Conservation (phyloP, 2,329 filamentous ascomycete genomes). For the Cladosporium sp. region DNA sequence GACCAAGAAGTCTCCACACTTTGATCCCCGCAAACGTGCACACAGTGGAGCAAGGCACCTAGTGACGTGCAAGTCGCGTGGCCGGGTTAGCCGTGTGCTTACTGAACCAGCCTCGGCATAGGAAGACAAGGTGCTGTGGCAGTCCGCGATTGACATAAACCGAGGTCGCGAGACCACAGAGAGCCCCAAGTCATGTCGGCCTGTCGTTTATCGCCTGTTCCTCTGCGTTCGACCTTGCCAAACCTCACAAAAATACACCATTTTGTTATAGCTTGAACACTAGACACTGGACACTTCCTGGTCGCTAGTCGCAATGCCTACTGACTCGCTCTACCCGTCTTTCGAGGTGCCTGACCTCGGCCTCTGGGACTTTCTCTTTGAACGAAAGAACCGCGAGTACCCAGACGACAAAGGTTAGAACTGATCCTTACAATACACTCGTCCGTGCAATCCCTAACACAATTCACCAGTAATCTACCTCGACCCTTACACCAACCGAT, state of each 20-base stretch:
- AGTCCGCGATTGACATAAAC: neutral
- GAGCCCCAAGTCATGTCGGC: neutral
- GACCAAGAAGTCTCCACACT: neutral
- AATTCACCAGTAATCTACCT: conserved; percentile 70
- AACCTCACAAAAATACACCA: neutral
- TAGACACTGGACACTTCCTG: conserved; percentile 15
- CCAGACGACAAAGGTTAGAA: conserved; percentile 68
- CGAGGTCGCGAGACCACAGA: neutral
- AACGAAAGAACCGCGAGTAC: conserved; percentile 60
- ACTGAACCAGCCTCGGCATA: no score
- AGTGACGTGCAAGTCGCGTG: no score
- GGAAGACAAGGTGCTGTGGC: neutral
- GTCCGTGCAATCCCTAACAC: no score
- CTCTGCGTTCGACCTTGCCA: neutral
- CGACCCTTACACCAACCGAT: conserved; percentile 64
- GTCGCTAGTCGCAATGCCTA: conserved; percentile 67
- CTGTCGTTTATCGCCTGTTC: neutral
- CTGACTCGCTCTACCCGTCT: conserved; percentile 60
- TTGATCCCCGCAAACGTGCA: neutral
- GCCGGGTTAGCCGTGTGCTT: no score
- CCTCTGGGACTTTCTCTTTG: conserved; percentile 75
- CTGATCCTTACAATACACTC: neutral
- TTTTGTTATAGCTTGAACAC: neutral
- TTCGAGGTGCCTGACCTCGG: conserved; percentile 71
- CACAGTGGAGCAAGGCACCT: no score